phyloP scores from a whole-genome alignment of 225 moss, liverwort and hornwort species.

The Thuidium tamariscinum region DNA sequence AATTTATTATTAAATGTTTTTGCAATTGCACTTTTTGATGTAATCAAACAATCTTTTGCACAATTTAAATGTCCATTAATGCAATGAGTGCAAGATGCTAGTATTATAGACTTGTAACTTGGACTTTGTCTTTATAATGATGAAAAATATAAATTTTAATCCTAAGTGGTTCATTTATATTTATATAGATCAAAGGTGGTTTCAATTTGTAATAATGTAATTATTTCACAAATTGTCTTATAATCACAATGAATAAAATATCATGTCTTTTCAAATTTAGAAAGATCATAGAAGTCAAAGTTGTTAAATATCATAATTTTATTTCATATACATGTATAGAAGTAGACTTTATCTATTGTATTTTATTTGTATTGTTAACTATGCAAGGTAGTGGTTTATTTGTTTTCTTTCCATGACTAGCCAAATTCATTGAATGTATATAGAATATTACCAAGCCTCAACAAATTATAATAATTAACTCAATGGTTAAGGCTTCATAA shows the following conservation, averaged over 20 bases:
- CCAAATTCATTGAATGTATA: not conserved
- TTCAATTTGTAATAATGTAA: not conserved
- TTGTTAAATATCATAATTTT: not conserved
- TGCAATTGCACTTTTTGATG: too few relatives aligned
- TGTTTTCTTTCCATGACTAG: not conserved
- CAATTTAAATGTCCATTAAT: too few relatives aligned
- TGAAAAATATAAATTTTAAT: too few relatives aligned
- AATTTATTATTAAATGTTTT: too few relatives aligned
- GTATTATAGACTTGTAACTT: too few relatives aligned
- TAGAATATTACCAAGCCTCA: not conserved
- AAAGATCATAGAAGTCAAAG: accelerated
- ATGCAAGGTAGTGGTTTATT: not conserved
- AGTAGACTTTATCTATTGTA: accelerated
- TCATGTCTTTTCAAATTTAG: not conserved
- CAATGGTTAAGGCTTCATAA: not conserved
- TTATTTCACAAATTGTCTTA: not conserved
- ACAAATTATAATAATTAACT: not conserved
- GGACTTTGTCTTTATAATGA: too few relatives aligned
- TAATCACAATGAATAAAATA: too few relatives aligned
- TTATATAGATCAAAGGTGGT: not conserved
- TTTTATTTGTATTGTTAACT: not conserved
- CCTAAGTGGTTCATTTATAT: not conserved
- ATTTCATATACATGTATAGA: not conserved
- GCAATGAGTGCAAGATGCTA: too few relatives aligned
- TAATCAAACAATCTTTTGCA: too few relatives aligned